Evolutionary conservation across 495 filamentous ascomycete genomes (phyloP), one percentile per base, ranked within the genome.

Genomic region (Tuber indicum): DNA sequence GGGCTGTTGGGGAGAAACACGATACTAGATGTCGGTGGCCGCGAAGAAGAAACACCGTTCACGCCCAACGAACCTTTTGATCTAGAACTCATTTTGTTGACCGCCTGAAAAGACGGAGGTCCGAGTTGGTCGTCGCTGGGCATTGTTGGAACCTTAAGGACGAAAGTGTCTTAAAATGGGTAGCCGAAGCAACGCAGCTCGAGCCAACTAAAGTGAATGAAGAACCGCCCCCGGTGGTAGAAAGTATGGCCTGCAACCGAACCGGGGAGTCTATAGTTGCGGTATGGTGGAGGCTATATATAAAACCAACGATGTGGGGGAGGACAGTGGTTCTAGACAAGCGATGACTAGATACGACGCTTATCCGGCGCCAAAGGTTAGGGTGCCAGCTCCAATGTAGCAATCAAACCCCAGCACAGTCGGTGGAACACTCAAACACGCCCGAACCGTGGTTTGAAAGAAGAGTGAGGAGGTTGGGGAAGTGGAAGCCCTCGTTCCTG

Each of bases 31-130:
- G 71, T 70, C 44, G 73, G 62, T 14, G 71, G 66, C 73, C 73
- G 74, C 12, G 79, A 78, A 73, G 74, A 76, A 76, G 78, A 74
- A 74, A 74, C 45, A 49, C 77, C 74, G 52, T 74, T 69, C 45
- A 70, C 66, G 26, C 74, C 71, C 71, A 75, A 78, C n/a, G 71
- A 44, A 46, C 58, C 74, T 41, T 80, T 74, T 72, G 47, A 45
- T 21, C 73, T 62, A 26, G 78, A 80, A 39, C 79, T 78, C 78
- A 80, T 80, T 76, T 80, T 80, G 75, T 80, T 80, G 44, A 80
- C 78, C 69, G 78, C 78, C 78, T 80, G 78, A 58, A 80, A 78
- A 58, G 77, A 80, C 70, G 78, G 74, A 43, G 78, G 78, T 76
- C 75, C 73, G 66, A 45, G 78, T 39, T 80, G 77, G 62, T 76